These are phyloP conservation scores for Boletus vinaceobasis DNA, from an alignment of 768 basidiomycete species.

Conservation along the genomic window DNA sequence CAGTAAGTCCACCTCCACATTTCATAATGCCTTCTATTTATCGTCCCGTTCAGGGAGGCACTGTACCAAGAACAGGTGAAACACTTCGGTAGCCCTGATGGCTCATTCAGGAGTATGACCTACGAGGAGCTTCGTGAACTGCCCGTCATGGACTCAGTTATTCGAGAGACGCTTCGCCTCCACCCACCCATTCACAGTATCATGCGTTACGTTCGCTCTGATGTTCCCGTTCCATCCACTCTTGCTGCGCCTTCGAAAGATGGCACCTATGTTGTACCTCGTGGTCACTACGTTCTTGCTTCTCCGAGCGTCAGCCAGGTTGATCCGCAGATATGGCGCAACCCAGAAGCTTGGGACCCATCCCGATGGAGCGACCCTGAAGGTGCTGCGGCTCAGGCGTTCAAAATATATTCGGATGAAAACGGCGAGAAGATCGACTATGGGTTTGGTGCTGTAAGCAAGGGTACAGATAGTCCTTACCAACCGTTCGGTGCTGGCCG, in stretches of 20 bases:
- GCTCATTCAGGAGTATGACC: conserved; percentile 72
- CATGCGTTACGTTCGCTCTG: conserved; percentile 86
- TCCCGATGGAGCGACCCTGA: conserved; percentile 81
- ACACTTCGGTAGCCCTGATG: conserved; percentile 74
- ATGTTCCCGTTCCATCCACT: conserved; percentile 77
- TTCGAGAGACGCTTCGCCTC: conserved; percentile 89
- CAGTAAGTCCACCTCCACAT: conserved; percentile 48
- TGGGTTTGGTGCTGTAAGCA: conserved; percentile 93
- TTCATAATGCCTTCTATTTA: not conserved
- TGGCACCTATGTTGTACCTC: conserved; percentile 77
- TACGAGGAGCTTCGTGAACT: conserved; percentile 84
- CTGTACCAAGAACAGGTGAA: conserved; percentile 90
- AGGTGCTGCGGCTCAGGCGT: conserved; percentile 77
- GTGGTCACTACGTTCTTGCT: conserved; percentile 86
- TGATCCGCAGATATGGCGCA: conserved; percentile 80
- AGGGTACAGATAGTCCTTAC: conserved; percentile 94
- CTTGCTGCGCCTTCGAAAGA: conserved; percentile 77
- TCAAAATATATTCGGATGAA: conserved; percentile 70
- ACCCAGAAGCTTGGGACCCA: conserved; percentile 72
- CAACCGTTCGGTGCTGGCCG: conserved; percentile 97
- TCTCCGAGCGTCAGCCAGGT: conserved; percentile 85
- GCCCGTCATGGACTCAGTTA: conserved; percentile 81
- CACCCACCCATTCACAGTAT: conserved; percentile 97
- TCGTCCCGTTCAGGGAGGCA: conserved; percentile 51
- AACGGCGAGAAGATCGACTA: conserved; percentile 90